Evolutionary conservation across 1,139 yeast species (phyloP).

Genomic region (Candida frijolesensis): DNA sequence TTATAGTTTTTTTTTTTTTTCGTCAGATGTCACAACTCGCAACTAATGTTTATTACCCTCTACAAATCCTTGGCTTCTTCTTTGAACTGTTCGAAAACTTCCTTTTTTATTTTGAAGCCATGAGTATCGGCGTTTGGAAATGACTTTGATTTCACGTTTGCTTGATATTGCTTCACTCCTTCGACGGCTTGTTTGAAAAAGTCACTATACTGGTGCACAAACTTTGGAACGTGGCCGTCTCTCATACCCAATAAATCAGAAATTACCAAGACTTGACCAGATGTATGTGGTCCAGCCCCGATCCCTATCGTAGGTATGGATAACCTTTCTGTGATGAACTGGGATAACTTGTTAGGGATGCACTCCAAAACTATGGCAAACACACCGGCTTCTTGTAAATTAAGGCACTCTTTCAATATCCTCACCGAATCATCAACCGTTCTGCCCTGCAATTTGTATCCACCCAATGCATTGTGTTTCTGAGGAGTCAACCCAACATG

Average conservation of each 20-base stretch:
- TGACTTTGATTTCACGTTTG: constrained; percentile 53
- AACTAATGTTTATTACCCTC: neutral
- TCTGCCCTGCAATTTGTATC: constrained; percentile 86
- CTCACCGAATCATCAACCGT: constrained; percentile 53
- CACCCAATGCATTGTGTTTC: constrained; percentile 75
- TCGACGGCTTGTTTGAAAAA: constrained; percentile 51
- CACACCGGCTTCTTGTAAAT: constrained; percentile 76
- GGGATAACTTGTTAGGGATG: constrained; percentile 76
- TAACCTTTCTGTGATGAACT: constrained; percentile 59
- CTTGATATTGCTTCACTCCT: constrained; percentile 55
- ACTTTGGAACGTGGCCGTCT: constrained; percentile 58
- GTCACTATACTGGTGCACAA: constrained; percentile 70
- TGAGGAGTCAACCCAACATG: constrained; percentile 96
- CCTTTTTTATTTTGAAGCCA: constrained; percentile 71
- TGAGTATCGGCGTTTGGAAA: constrained; percentile 71
- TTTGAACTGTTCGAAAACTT: constrained; percentile 56
- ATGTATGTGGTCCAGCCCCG: constrained; percentile 85
- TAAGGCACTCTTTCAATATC: constrained; percentile 68
- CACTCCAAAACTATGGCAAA: constrained; percentile 81
- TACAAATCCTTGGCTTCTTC: constrained; percentile 8
- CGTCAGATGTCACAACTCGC: constrained; percentile 1
- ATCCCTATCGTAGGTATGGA: constrained; percentile 88
- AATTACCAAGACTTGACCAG: constrained; percentile 90
- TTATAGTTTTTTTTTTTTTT: constrained; percentile 1
- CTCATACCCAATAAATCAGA: constrained; percentile 82